A percentile compares a stretch with the other conserved stretches of the same genome.
phyloP scores from a whole-genome alignment of 192 early-diverging fungal genomes.

The Linnemannia zychae region DNA sequence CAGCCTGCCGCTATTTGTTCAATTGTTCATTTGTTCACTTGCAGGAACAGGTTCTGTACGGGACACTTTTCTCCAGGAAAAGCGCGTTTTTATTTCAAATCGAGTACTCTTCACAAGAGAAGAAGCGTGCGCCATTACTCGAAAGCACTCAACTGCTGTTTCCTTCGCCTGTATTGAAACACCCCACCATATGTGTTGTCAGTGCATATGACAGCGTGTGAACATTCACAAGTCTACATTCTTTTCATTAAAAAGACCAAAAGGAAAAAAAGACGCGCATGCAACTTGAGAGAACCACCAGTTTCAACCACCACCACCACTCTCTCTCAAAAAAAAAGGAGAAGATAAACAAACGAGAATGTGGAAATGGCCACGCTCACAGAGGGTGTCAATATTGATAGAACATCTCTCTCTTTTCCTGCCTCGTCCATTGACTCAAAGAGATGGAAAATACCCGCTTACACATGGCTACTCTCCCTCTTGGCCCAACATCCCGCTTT shows the following conservation, averaged over 20 bases:
- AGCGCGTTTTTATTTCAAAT: too few species aligned
- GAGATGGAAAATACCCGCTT: too few species aligned
- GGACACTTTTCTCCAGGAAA: too few species aligned
- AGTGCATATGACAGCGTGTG: not conserved
- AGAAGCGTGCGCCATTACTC: too few species aligned
- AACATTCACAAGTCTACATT: not conserved
- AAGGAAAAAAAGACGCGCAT: too few species aligned
- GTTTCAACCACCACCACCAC: not conserved
- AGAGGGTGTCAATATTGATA: not conserved
- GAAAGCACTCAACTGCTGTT: too few species aligned
- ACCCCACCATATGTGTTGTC: not conserved
- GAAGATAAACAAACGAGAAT: not conserved
- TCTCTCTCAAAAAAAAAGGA: slow-evolving; percentile 10
- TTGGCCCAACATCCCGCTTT: not conserved
- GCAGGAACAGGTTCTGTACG: too few species aligned
- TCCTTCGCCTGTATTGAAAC: not conserved
- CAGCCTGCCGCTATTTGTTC: not conserved
- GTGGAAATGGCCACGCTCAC: not conserved
- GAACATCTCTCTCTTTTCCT: not conserved
- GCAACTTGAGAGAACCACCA: not conserved
- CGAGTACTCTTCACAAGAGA: too few species aligned
- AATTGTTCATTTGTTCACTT: too few species aligned
- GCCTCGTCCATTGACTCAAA: too few species aligned
- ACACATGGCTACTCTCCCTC: too few species aligned
- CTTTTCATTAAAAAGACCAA: not conserved